Percentiles rank a stretch among this genome's conserved stretches.
Evolutionary conservation across 31 red algal species (phyloP).

Genomic region (Bonnemaisonia californica): DNA sequence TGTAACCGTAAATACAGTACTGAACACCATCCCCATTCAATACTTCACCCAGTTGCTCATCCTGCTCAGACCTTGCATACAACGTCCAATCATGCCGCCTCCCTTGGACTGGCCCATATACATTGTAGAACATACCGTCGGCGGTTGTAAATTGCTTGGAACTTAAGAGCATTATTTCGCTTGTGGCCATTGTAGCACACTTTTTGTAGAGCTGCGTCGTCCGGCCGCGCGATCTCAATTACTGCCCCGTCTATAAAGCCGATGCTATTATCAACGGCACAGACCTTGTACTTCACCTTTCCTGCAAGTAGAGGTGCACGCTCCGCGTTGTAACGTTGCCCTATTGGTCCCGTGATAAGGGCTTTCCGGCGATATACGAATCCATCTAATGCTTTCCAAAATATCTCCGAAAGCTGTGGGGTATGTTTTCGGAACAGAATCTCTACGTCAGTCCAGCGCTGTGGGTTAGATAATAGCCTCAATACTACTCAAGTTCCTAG

Average conservation of each 20-base stretch:
- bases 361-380: neutral
- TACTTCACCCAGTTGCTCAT: neutral
- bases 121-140: slow-evolving; percentile 37
- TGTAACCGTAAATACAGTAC: slow-evolving; percentile 19
- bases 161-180: slow-evolving; percentile 56
- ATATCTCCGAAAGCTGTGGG: slow-evolving; percentile 4
- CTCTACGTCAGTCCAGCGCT: neutral
- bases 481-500: neutral
- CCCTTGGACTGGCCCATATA: slow-evolving; percentile 16
- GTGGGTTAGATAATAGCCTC: neutral
- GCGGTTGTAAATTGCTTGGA: slow-evolving; percentile 32
- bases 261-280: neutral
- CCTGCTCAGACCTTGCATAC: neutral
- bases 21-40: neutral
- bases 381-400: neutral
- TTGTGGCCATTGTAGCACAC: slow-evolving; percentile 41
- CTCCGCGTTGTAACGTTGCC: neutral
- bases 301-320: neutral
- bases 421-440: neutral
- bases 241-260: slow-evolving; percentile 44
- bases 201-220: slow-evolving; percentile 28
- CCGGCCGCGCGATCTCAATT: slow-evolving; percentile 20
- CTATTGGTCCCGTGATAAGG: neutral
- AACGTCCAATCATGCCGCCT: slow-evolving; percentile 23
- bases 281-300: slow-evolving; percentile 16